Evolutionary conservation across 352 stramenopile species (phyloP), one percentile per base, ranked within the genome.

Genomic region (Phytopythium boreale): DNA sequence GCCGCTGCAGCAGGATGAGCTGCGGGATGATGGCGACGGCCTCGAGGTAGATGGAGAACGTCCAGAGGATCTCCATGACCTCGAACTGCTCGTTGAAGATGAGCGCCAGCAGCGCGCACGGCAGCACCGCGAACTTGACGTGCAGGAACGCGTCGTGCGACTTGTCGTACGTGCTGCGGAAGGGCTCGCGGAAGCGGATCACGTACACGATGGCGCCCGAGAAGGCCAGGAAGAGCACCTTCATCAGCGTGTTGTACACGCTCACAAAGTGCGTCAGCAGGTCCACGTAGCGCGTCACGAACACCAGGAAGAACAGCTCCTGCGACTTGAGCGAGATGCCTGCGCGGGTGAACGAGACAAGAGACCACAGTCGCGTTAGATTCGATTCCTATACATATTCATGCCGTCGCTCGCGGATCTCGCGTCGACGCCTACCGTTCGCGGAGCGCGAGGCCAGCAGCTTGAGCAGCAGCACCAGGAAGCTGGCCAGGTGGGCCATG

Each of bases 241-340:
- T 99, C 97, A 99, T 99, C 53, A 90, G 67, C 31, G 92, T 98
- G 80, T 99, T 99, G 89, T 99, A 99, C 22, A 99, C 52, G 60
- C 89, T 94, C 75, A 97, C 87, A 63, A 90, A 96, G 77, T 94
- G 87, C 68, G 93, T 98, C 70, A 99, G 99, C 9, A 99, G 82
- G 68, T 99, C 98, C 56, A 99, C 72, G 82, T 99, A 99, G 51
- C 91, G 93, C 24, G 96, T 98, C 17, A 99, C 68, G 71, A 99
- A 99, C 37, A 99, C 97, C 14, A 99, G 69, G 65, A 99, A 94
- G 81, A 99, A 99, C 34, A 99, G 94, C 77, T 99, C 97, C 75
- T 99, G 97, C 55, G 97, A 98, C 80, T 99, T 98, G 47, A 99
- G 88, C 41, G 97, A 99, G 66, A 99, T 98, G 58, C 97, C 97